A percentile compares a stretch with the other conserved stretches of the same genome.
Conservation (phyloP, 2,329 filamentous ascomycete species). For the Colletotrichum musicola region DNA sequence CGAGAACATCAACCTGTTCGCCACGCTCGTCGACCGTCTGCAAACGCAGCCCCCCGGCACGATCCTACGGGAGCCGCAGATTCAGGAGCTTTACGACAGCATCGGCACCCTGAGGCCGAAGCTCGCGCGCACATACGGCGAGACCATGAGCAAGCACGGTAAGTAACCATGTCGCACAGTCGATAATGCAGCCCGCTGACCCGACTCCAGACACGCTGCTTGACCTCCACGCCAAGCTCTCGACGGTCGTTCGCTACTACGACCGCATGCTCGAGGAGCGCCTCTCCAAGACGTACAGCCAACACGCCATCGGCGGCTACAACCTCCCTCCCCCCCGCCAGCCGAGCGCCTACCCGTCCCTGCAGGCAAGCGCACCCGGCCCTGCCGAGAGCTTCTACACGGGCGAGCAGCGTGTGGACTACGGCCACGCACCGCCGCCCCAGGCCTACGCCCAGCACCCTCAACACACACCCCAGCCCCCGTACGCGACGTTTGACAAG, state of each 20-base stretch:
- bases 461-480: conserved; percentile 53
- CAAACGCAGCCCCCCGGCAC: conserved; percentile 96
- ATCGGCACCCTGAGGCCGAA: conserved; percentile 95
- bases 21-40: conserved; percentile 91
- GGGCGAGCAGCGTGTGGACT: conserved; percentile 66
- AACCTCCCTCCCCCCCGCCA: conserved; percentile 65
- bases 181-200: conserved; percentile 48
- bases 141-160: conserved; percentile 99
- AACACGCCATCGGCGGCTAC: conserved; percentile 79
- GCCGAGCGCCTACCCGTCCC: conserved; percentile 77
- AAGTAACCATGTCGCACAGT: conserved; percentile 47
- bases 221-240: conserved; percentile 94
- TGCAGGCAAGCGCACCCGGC: conserved; percentile 68
- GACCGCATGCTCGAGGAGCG: conserved; percentile 98
- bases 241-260: conserved; percentile 96
- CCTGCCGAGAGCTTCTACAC: conserved; percentile 87
- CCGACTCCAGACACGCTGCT: conserved; percentile 80
- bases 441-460: conserved; percentile 64
- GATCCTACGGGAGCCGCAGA: conserved; percentile 95
- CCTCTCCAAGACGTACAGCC: conserved; percentile 90
- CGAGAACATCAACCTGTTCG: conserved; percentile 97
- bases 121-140: conserved; percentile 92
- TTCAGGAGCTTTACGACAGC: conserved; percentile 97
- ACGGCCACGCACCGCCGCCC: conserved; percentile 61
- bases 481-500: conserved; percentile 59